Evolutionary conservation across 306 rosid genomes (phyloP), one percentile per base, ranked within the genome.

Genomic region (Cicer judaicum): DNA sequence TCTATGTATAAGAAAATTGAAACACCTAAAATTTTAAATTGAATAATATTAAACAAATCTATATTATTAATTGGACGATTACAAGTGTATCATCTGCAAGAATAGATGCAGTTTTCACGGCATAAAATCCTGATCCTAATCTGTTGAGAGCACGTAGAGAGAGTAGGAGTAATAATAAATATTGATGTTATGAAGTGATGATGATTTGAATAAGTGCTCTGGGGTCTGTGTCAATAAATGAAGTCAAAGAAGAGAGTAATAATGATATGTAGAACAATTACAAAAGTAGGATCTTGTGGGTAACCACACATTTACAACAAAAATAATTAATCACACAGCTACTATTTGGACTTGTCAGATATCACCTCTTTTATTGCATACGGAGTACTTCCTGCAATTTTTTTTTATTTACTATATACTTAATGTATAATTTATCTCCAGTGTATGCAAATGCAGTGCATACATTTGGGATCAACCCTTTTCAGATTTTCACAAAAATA

Each of bases 161-260:
- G 34, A 29, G 34, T 29, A 29, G 34, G 34, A 29, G 34, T 29
- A 29, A 29, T 15, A 52, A 52, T 52, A 52, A 52, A 52, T 52
- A 53, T 6, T 8, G 80, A 80, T 60, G 5, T 42, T 19, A 50
- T 5, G 5, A 71, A 78, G 24, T 12, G 13, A 36, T 29, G 4
- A 18, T 57, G 34, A 1, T 60, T 12, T 5, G 67, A 73, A 47
- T 74, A 64, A 61, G 11, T 66, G 34, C 62, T 15, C 47, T 14
- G 50, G 81, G 55, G 72, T 70, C 81, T 83, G 81, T 63, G 10
- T 52, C 69, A 80, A 49, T 84, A 64, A 84, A 81, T 84, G 83
- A 77, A 84, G 88, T 84, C 83, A 81, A 84, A 78, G 67, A 14
- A 16, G 18, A 54, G 72, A 73, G 72, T 55, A 60, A 24, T 60